Percentiles rank a stretch among this genome's conserved stretches.
Conservation (phyloP, 1,284 basidiomycete genomes). For the Hypsizygus ulmarius region DNA sequence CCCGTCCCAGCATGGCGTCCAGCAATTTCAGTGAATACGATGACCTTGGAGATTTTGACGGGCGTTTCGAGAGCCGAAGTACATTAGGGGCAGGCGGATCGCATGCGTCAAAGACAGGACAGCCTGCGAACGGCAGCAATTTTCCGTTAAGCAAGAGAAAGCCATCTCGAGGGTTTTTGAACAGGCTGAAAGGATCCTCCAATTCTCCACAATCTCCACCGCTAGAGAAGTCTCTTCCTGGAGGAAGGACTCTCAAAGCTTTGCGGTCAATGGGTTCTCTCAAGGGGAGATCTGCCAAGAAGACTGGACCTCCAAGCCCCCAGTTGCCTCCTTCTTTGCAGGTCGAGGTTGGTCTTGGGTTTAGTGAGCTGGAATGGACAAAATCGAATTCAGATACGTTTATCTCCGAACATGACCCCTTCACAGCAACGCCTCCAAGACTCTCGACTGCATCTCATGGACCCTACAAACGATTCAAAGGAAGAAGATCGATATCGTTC, state of each 20-base stretch:
- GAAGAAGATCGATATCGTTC: conserved; percentile 68
- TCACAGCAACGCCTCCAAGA: conserved; percentile 23
- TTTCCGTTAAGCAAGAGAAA: conserved; percentile 46
- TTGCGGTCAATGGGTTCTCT: conserved; percentile 79
- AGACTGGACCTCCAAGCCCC: conserved; percentile 42
- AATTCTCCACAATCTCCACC: conserved; percentile 39
- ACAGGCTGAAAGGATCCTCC: conserved; percentile 51
- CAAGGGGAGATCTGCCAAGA: conserved; percentile 46
- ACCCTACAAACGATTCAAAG: conserved; percentile 35
- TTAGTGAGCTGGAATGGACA: conserved; percentile 57
- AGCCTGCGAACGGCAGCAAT: conserved; percentile 34
- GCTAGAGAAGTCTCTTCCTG: conserved; percentile 35
- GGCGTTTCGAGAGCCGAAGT: conserved; percentile 76
- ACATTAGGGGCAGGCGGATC: conserved; percentile 52
- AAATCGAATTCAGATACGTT: conserved; percentile 30
- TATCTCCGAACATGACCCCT: conserved; percentile 22
- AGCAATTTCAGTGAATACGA: conserved; percentile 80
- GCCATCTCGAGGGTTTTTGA: conserved; percentile 62
- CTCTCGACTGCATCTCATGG: conserved; percentile 24
- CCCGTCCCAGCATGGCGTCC: conserved; percentile 60
- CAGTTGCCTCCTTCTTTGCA: conserved; percentile 49
- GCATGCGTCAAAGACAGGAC: conserved; percentile 32
- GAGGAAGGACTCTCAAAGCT: conserved; percentile 61
- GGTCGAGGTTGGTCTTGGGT: conserved; percentile 58
- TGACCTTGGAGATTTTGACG: conserved; percentile 79